phyloP scores from a whole-genome alignment of 2,329 filamentous ascomycete genomes.

The Colletotrichum coccodes region DNA sequence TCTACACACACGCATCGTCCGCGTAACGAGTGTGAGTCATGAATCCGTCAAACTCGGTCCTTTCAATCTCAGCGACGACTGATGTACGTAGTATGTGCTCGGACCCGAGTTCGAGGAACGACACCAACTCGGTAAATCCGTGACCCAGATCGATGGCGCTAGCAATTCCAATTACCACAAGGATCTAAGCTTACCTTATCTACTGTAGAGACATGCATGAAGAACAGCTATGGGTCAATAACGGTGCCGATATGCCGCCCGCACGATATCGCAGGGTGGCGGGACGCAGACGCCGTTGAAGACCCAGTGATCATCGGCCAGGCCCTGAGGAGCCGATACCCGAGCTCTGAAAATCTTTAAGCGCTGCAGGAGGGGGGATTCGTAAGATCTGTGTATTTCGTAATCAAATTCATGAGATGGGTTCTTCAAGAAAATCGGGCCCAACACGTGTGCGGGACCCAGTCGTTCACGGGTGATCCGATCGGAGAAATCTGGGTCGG shows the following conservation, averaged over 20 bases:
- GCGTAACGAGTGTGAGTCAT: no score
- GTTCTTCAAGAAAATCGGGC: not conserved
- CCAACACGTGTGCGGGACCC: not conserved
- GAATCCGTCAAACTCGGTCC: no score
- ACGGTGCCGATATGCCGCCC: not conserved
- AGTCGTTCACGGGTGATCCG: not conserved
- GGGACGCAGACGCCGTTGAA: not conserved
- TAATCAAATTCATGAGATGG: not conserved
- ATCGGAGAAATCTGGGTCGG: constrained; percentile 4
- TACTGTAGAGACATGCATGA: not conserved
- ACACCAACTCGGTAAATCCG: no score
- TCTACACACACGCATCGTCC: no score
- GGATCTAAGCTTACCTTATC: not conserved
- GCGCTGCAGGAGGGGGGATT: not conserved
- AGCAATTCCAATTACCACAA: not conserved
- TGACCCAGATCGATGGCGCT: no score
- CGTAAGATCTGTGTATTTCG: no score
- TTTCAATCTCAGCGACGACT: no score
- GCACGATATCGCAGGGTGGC: not conserved
- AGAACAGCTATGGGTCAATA: not conserved
- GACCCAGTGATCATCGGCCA: not conserved
- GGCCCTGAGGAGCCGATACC: not conserved
- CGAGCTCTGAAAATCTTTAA: not conserved
- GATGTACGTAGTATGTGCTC: no score
- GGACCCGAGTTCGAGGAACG: not conserved